Percentiles rank a stretch among this genome's conserved stretches.
These are phyloP conservation scores for Candida neerlandica DNA, from an alignment of 1,139 yeast species.

Conservation along the genomic window DNA sequence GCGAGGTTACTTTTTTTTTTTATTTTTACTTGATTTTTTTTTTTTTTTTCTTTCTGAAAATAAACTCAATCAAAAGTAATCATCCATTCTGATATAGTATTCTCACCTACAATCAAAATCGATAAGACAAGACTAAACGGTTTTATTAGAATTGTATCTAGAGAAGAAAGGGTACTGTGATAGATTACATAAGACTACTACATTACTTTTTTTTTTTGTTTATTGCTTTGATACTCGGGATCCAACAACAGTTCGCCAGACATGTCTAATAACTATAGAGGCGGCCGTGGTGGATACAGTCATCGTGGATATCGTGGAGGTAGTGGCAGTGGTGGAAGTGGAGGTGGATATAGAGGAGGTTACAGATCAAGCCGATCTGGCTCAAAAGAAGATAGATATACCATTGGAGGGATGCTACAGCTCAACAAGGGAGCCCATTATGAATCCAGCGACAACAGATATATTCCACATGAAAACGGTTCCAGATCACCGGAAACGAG, in stretches of 20 bases:
- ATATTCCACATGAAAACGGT: constrained; percentile 9
- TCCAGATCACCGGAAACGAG: constrained; percentile 6
- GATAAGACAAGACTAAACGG: background rate
- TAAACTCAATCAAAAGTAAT: background rate
- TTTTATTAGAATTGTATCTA: background rate
- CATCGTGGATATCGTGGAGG: constrained; percentile 14
- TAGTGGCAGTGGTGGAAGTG: constrained; percentile 13
- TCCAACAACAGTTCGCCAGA: background rate
- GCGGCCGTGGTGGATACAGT: constrained; percentile 13
- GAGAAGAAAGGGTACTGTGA: background rate
- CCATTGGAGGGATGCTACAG: constrained; percentile 9
- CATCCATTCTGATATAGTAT: background rate
- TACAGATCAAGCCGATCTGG: constrained; percentile 6
- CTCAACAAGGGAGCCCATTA: constrained; percentile 14
- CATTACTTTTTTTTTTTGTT: background rate
- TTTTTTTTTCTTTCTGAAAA: background rate
- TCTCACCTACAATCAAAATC: background rate
- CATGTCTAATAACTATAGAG: constrained; percentile 4
- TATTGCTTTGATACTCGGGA: background rate
- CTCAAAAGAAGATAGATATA: constrained; percentile 3
- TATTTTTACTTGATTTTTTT: background rate
- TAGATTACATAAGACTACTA: background rate
- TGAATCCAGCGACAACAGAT: constrained; percentile 14
- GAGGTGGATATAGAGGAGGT: constrained; percentile 15
- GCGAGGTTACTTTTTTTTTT: background rate